Conservation (phyloP, 345 rosid species). For the Crucihimalaya himalaica region DNA sequence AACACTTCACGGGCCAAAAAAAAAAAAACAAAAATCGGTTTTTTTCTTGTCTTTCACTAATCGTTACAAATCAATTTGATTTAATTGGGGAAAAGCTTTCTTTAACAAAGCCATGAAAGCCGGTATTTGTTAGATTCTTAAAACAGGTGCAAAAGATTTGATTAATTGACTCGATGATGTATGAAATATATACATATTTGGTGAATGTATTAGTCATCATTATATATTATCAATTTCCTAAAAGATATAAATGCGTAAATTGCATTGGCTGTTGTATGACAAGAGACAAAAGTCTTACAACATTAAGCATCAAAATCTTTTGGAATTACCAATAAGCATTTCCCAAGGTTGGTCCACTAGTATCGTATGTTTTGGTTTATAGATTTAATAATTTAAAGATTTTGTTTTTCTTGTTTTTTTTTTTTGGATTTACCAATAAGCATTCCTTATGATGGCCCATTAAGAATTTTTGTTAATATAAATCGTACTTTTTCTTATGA, state of each 20-base stretch:
- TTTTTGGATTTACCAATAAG: conserved; percentile 38
- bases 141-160: conserved; percentile 8
- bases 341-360: conserved; percentile 37
- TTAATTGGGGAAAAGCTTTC: conserved; percentile 11
- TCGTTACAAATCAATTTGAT: conserved; percentile 17
- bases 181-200: background rate
- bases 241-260: conserved; percentile 16
- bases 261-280: conserved; percentile 33
- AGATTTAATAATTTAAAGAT: background rate
- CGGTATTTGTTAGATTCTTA: conserved; percentile 18
- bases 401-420: conserved; percentile 8
- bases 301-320: conserved; percentile 35
- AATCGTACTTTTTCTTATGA: conserved; percentile 15
- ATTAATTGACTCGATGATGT: conserved; percentile 21
- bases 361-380: conserved; percentile 27
- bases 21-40: background rate
- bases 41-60: conserved; percentile 16
- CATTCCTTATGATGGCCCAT: conserved; percentile 25
- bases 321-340: conserved; percentile 38
- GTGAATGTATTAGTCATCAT: background rate
- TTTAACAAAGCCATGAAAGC: conserved; percentile 37
- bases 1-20: background rate
- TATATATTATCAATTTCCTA: background rate
- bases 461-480: conserved; percentile 1
- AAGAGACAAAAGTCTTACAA: conserved; percentile 35